phyloP scores from a whole-genome alignment of 2,329 filamentous ascomycete genomes.

The Epicoccum nigrum region DNA sequence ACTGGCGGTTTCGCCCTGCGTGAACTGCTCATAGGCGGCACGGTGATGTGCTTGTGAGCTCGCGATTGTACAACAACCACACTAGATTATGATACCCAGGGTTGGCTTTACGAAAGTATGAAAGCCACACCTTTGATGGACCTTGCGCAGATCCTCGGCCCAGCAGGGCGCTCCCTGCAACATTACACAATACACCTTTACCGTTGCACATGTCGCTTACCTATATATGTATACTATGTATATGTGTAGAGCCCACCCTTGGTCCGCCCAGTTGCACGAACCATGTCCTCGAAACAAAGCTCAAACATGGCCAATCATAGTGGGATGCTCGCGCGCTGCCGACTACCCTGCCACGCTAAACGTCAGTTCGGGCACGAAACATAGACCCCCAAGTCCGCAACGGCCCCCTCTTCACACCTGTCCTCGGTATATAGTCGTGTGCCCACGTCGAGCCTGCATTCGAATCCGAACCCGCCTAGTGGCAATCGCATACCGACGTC shows the following conservation, averaged over 20 bases:
- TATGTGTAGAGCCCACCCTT: not conserved
- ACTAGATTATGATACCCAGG: constrained; percentile 15
- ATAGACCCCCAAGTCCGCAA: not conserved
- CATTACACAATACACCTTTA: constrained; percentile 4
- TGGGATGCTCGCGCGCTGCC: constrained; percentile 3
- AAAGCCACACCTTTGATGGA: not conserved
- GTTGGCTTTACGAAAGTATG: not conserved
- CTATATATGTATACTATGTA: not conserved
- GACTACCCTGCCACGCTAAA: constrained; percentile 11
- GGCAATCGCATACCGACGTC: not conserved
- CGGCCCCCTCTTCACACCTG: constrained; percentile 7
- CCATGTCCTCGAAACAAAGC: not conserved
- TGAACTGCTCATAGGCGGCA: constrained; percentile 23
- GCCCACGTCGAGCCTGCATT: not conserved
- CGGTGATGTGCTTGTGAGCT: constrained; percentile 1
- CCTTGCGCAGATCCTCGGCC: constrained; percentile 4
- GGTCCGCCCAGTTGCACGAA: constrained; percentile 2
- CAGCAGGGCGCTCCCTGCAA: constrained; percentile 12
- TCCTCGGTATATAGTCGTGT: constrained; percentile 3
- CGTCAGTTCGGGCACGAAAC: constrained; percentile 14
- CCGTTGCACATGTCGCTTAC: not conserved
- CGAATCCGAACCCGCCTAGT: not conserved
- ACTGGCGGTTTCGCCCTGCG: constrained; percentile 46
- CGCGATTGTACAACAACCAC: constrained; percentile 6
- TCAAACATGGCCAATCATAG: constrained; percentile 11